Base-by-base conservation (phyloP, 495 filamentous ascomycete genomes). In the Glutinoglossum americanum region DNA sequence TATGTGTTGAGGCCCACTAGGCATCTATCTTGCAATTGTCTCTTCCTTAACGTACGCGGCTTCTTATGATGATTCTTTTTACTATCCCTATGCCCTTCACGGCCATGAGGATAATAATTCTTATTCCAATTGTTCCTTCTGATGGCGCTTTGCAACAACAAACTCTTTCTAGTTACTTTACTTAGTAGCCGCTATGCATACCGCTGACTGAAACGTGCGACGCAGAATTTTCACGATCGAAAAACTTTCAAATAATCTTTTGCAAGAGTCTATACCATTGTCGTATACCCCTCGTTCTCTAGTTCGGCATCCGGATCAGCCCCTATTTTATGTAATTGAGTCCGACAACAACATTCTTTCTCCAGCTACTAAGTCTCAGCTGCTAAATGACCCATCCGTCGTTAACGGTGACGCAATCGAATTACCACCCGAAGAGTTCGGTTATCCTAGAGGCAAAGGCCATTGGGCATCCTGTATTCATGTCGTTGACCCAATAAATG, bases 381-480 rank as follows among this genome's bases (percentile, higher is more conserved):
- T 97, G 0, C 71, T 89, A 5, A 75, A 80, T 44, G 82, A 87
- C 61, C 72, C 74, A 3, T 76, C 75, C 9, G 71, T 77, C 3
- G 79, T 78, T 11, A 84, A 87, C 68, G 87, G 82, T 1, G 85
- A 94, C 57, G 74, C 73, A 30, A 72, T 73, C 9, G 69, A 79
- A 1, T 73, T 93, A 5, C 81, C 87, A 8, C 78, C 90, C 0
- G 81, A 84, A 60, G 85, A 95, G 1, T 95, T 97, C 67, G 93
- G 93, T 0, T 87, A 95, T 64, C 85, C 92, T 45, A 78, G 81
- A 32, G 88, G 77, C 10, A 75, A 74, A 62, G 83, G 87, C 15
- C 82, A 93, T 61, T 99, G 93, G 93, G 88, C 93, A 27, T 94
- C 88, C 21, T 95, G 89, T 65, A 86, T 99, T 60, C 84, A 85